Evolutionary conservation across 257 asterid genomes (phyloP).

Genomic region (Solanum rostratum): DNA sequence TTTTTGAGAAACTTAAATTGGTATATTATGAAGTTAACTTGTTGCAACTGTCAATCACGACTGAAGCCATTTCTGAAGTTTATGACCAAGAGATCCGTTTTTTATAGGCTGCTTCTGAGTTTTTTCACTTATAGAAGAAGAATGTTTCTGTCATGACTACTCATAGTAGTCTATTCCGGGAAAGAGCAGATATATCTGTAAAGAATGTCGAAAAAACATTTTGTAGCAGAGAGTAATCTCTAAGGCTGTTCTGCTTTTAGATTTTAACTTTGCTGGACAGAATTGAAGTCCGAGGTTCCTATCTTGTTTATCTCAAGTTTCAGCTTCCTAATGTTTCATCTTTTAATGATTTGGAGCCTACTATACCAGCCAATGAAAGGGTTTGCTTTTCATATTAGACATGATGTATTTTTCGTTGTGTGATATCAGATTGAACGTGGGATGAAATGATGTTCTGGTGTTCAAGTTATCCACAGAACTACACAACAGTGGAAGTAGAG

Average conservation of each 20-base stretch:
- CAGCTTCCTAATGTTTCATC: neutral
- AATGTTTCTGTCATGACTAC: slow-evolving; percentile 49
- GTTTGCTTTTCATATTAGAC: neutral
- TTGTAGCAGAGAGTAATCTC: neutral
- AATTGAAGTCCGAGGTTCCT: neutral
- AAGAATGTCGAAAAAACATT: neutral
- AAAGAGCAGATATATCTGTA: neutral
- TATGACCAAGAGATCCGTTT: slow-evolving; percentile 44
- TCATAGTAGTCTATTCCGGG: slow-evolving; percentile 19
- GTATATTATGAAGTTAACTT: slow-evolving; percentile 44
- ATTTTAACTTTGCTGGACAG: neutral
- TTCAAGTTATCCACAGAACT: neutral
- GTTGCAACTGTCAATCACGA: slow-evolving; percentile 51
- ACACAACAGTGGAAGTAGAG: neutral
- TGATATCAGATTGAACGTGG: neutral
- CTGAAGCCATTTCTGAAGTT: slow-evolving; percentile 45
- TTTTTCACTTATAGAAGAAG: slow-evolving; percentile 45
- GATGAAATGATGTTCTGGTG: neutral
- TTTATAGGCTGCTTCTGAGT: slow-evolving; percentile 41
- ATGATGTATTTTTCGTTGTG: neutral
- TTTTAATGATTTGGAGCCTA: neutral
- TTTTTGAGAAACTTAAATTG: slow-evolving; percentile 18
- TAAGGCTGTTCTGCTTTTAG: neutral
- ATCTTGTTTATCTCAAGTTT: neutral
- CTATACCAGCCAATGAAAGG: neutral